Evolutionary conservation across 73 alveolate genomes (phyloP).

Genomic region (Tetrahymena elliotti): DNA sequence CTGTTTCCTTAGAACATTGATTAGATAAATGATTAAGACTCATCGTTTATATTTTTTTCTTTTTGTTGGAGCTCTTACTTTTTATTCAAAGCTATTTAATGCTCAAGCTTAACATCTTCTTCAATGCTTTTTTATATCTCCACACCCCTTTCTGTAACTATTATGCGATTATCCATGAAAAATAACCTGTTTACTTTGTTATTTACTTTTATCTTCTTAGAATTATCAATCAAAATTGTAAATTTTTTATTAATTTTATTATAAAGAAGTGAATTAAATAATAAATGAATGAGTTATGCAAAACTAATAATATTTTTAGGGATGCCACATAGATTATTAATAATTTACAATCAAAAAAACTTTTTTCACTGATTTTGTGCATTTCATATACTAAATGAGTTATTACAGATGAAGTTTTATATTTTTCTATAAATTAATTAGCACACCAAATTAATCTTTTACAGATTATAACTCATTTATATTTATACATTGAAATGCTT

Average conservation of each 20-base stretch:
- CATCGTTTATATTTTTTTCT: background rate
- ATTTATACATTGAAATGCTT: background rate
- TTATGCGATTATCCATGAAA: background rate
- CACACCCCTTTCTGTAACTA: background rate
- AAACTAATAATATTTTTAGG: background rate
- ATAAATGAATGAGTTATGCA: background rate
- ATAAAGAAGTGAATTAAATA: background rate
- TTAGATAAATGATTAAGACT: background rate
- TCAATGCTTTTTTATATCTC: background rate
- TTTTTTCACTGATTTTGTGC: background rate
- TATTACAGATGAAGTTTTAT: background rate
- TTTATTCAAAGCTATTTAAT: background rate
- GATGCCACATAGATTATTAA: background rate
- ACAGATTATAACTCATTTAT: background rate
- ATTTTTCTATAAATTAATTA: background rate
- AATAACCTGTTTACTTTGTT: background rate
- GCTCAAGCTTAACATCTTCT: background rate
- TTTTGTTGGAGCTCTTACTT: background rate
- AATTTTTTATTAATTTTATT: background rate
- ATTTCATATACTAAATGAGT: background rate
- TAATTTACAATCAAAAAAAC: background rate
- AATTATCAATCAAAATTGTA: background rate
- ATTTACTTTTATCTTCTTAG: background rate
- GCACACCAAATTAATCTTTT: background rate
- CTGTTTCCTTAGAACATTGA: background rate